Percentiles rank a stretch among this genome's conserved stretches.
Evolutionary conservation across 306 rosid species (phyloP).

Genomic region (Arachis stenosperma): DNA sequence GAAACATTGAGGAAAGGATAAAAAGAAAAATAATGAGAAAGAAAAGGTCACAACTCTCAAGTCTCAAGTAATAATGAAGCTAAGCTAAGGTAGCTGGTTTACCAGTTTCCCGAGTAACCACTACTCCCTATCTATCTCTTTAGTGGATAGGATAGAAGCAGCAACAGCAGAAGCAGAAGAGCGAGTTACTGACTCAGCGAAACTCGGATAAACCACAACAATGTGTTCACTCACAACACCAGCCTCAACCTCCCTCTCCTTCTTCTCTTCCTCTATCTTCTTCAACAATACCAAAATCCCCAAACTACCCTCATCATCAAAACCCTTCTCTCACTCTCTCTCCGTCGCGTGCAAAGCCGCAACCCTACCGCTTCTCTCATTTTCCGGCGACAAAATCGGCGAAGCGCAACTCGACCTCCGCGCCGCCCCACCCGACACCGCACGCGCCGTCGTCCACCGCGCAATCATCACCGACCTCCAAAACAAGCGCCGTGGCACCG

Average conservation of each 20-base stretch:
- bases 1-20: too few relatives aligned
- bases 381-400: constrained; percentile 73
- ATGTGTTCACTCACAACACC: constrained; percentile 37
- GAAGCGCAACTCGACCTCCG: constrained; percentile 75
- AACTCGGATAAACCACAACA: background rate
- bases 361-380: constrained; percentile 84
- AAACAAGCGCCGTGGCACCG: constrained; percentile 97
- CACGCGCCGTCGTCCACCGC: constrained; percentile 94
- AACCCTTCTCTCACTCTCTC: constrained; percentile 28
- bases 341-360: constrained; percentile 63
- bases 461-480: constrained; percentile 83
- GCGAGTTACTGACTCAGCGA: background rate
- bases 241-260: constrained; percentile 42
- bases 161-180: background rate
- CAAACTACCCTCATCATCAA: background rate
- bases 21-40: too few relatives aligned
- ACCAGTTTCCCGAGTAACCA: background rate
- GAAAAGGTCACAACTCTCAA: too few relatives aligned
- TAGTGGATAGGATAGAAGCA: background rate
- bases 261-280: constrained; percentile 40
- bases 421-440: constrained; percentile 75
- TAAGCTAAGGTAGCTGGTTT: too few relatives aligned
- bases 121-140: background rate
- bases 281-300: constrained; percentile 7
- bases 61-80: too few relatives aligned